Conservation (phyloP, 2,329 filamentous ascomycete species). For the Ceratocystis diversiconidia region DNA sequence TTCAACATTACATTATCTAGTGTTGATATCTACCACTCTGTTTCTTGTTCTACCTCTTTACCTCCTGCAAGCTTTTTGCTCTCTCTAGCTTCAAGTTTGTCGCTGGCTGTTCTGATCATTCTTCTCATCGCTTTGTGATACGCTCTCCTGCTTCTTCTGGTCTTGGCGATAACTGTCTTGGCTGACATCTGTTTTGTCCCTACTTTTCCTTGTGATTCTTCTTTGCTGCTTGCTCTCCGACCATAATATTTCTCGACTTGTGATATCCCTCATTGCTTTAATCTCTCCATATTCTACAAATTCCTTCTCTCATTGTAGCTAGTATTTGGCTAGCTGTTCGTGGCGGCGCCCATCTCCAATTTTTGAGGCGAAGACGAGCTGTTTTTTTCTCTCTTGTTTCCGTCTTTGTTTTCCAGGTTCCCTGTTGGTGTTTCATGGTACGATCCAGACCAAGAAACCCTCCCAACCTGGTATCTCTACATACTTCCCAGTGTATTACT, state of each 20-base stretch:
- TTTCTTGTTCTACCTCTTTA: neutral
- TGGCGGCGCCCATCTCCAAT: neutral
- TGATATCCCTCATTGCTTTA: neutral
- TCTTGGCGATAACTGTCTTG: neutral
- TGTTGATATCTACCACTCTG: neutral
- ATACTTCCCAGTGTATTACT: constrained; percentile 7
- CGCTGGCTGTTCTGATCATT: neutral
- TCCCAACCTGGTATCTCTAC: neutral
- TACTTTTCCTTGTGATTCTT: neutral
- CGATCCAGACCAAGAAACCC: constrained; percentile 1
- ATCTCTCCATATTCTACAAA: neutral
- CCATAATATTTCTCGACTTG: neutral
- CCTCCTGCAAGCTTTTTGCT: neutral
- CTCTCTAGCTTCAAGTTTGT: neutral
- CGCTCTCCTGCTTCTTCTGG: neutral
- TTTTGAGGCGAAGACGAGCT: neutral
- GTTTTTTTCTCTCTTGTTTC: constrained; percentile 1
- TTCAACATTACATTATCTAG: neutral
- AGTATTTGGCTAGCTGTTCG: neutral
- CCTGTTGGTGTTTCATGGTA: neutral
- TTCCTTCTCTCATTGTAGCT: neutral
- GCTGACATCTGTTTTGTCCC: neutral
- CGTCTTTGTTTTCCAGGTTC: neutral
- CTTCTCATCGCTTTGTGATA: neutral
- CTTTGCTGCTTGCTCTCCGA: neutral